Evolutionary conservation across 2,329 filamentous ascomycete genomes (phyloP).

Genomic region (Colletotrichum lini): DNA sequence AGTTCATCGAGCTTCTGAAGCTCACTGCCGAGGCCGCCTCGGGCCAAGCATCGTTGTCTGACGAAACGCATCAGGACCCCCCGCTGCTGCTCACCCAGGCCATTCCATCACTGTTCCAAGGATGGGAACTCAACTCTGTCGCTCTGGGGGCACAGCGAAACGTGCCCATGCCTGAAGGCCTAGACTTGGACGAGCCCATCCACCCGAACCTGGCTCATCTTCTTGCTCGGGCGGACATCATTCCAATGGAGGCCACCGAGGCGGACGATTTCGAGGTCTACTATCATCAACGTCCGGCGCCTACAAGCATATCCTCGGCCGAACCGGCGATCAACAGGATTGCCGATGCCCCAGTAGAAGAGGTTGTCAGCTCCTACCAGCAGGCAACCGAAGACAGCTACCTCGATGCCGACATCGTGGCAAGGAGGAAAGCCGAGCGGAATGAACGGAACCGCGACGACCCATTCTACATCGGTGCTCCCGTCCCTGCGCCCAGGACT

Average conservation of each 20-base stretch:
- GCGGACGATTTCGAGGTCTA: conserved; percentile 78
- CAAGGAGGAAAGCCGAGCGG: conserved; percentile 82
- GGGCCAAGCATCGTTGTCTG: conserved; percentile 72
- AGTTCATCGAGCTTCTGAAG: conserved; percentile 91
- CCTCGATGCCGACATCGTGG: conserved; percentile 80
- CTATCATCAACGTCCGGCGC: conserved; percentile 71
- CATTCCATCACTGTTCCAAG: conserved; percentile 88
- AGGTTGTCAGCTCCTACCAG: conserved; percentile 69
- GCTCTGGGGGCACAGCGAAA: conserved; percentile 86
- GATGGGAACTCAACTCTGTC: conserved; percentile 93
- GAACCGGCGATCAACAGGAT: conserved; percentile 71
- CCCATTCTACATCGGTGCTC: conserved; percentile 88
- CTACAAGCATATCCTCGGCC: conserved; percentile 65
- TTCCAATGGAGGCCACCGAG: conserved; percentile 65
- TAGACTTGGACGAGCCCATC: conserved; percentile 87
- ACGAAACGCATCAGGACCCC: conserved; percentile 72
- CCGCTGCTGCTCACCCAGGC: conserved; percentile 91
- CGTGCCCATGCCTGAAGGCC: conserved; percentile 81
- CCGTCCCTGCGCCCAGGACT: conserved; percentile 68
- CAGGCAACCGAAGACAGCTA: conserved; percentile 75
- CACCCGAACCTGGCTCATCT: conserved; percentile 80
- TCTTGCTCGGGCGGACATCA: conserved; percentile 70
- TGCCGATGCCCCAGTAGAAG: conserved; percentile 60
- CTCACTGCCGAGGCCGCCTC: conserved; percentile 86
- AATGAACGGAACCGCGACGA: conserved; percentile 90